Evolutionary conservation across 495 filamentous ascomycete species (phyloP).

Genomic region (Pyronema domesticum): DNA sequence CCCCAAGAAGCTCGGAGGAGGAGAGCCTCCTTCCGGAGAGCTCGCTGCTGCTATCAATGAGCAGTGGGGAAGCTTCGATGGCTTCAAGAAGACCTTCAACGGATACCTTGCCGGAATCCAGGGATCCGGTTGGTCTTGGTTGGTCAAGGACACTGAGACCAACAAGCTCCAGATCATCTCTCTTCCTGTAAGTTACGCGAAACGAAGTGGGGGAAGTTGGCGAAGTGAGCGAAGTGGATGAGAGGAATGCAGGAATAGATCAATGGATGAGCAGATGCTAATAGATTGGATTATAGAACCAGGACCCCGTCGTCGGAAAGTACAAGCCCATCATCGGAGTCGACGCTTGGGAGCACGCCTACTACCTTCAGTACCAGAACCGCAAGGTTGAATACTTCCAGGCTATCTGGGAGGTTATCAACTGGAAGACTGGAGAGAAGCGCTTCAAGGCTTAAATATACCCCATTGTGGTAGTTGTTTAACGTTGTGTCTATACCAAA

Average conservation of each 20-base stretch:
- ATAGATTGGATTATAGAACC: conserved; percentile 34
- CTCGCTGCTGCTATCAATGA: conserved; percentile 53
- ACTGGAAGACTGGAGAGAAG: conserved; percentile 89
- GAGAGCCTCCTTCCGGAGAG: conserved; percentile 46
- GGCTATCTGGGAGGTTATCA: conserved; percentile 93
- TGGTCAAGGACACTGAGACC: conserved; percentile 80
- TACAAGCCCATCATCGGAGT: conserved; percentile 77
- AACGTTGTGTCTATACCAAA: background rate
- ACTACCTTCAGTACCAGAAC: conserved; percentile 90
- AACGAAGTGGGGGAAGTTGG: background rate
- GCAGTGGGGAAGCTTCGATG: conserved; percentile 58
- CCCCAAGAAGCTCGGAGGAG: conserved; percentile 51
- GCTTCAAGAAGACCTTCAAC: conserved; percentile 71
- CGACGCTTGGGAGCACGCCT: conserved; percentile 94
- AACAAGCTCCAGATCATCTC: conserved; percentile 61
- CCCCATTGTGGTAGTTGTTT: background rate
- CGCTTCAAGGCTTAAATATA: conserved; percentile 36
- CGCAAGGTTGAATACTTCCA: conserved; percentile 96
- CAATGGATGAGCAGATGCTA: background rate
- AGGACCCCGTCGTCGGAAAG: conserved; percentile 81
- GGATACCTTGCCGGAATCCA: conserved; percentile 71
- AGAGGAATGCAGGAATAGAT: too few relatives aligned
- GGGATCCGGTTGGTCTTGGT: conserved; percentile 90
- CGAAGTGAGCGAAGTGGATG: background rate
- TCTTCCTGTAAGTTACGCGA: conserved; percentile 32